Base-by-base conservation (phyloP, 2,329 filamentous ascomycete genomes). In the Dendryphion nanum region DNA sequence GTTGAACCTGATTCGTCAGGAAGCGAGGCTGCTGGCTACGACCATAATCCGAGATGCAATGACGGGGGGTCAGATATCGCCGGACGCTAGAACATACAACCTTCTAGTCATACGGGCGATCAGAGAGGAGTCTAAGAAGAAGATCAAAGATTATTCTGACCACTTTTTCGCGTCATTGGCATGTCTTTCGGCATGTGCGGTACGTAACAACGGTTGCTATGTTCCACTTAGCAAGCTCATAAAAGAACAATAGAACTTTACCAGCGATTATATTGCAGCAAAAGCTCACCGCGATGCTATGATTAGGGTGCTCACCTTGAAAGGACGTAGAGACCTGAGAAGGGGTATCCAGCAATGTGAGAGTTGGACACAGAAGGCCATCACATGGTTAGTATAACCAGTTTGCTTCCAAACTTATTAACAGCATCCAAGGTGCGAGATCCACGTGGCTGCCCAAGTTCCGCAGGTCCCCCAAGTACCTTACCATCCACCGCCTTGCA, bases 1-100 rank as follows among this genome's bases (percentile, higher is more conserved):
- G n/a, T n/a, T n/a, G n/a, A n/a, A n/a, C n/a, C n/a, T n/a, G n/a
- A n/a, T n/a, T n/a, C n/a, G n/a, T n/a, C n/a, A n/a, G n/a, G n/a
- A n/a, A n/a, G 37, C 54, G 3, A 54, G 48, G 47, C 43, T 57
- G 0, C 51, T 49, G 33, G 50, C 50, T 6, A 54, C 50, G 6
- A 42, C 48, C 23, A 17, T 35, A 20, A 48, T 55, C 6, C 44
- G 47, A 19, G 50, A 51, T 29, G 50, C 45, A 10, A 44, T 48
- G 33, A 15, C 8, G 2, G 47, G 45, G 5, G 24, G 20, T 16
- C 34, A 36, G 18, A 29, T 45, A 6, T 44, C 48, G 5, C 45
- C 49, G 26, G 53, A 57, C 18, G 17, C 44, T 5, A 29, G 38
- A 8, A 47, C 37, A 33, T 51, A 44, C 16, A 55, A 53, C 32